These are phyloP conservation scores for Lactifluus echinatus DNA, from an alignment of 768 basidiomycete genomes.

Conservation along the genomic window DNA sequence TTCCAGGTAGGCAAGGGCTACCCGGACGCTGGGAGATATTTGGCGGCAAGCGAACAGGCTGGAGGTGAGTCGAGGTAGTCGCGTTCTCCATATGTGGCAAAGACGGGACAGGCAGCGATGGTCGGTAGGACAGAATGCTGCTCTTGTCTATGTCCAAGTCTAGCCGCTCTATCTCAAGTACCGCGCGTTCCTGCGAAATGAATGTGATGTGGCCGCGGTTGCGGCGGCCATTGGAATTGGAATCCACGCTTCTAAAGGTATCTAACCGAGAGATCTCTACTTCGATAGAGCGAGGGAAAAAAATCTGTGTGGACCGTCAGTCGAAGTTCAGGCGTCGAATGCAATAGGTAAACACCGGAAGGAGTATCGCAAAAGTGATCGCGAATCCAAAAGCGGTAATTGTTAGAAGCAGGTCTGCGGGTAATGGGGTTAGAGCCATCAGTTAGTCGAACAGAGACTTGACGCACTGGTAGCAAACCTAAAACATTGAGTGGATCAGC, in stretches of 20 bases:
- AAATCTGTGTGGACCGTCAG: conserved; percentile 46
- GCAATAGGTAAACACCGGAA: background rate
- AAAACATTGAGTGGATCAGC: background rate
- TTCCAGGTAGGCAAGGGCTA: background rate
- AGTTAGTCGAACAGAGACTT: background rate
- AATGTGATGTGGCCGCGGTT: background rate
- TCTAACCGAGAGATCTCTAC: conserved; percentile 40
- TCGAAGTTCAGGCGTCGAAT: background rate
- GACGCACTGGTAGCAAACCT: background rate
- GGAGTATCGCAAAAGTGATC: background rate
- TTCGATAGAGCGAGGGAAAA: conserved; percentile 74
- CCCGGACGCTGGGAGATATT: background rate
- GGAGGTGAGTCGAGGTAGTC: no score
- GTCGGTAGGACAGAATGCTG: background rate
- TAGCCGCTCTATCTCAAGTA: background rate
- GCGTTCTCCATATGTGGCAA: background rate
- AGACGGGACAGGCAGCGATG: background rate
- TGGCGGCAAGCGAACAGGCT: background rate
- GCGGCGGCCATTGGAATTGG: conserved; percentile 29
- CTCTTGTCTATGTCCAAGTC: background rate
- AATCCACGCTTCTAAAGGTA: conserved; percentile 18
- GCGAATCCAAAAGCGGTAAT: background rate
- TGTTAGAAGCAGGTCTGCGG: background rate
- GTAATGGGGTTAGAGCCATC: background rate
- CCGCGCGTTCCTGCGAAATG: background rate